Percentiles rank a stretch among this genome's conserved stretches.
Evolutionary conservation across 2,329 filamentous ascomycete species (phyloP).

Genomic region (Aspergillus persii): DNA sequence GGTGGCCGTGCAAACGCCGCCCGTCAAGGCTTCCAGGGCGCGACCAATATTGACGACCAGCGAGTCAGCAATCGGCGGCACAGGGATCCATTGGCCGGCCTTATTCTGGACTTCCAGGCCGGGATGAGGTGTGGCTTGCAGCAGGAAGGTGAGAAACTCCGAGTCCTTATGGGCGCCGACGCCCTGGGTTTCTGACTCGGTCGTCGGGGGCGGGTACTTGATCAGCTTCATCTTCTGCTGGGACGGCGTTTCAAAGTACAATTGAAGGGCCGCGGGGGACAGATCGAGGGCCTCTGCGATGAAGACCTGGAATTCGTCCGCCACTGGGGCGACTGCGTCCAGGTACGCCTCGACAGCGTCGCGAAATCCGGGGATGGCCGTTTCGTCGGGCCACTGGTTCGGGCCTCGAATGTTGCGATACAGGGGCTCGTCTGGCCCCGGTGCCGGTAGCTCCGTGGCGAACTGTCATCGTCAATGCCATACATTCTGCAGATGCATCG

Average conservation of each 20-base stretch:
- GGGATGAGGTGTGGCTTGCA: slow-evolving; percentile 43
- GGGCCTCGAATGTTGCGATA: slow-evolving; percentile 36
- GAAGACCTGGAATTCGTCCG: slow-evolving; percentile 27
- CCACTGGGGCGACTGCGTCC: slow-evolving; percentile 23
- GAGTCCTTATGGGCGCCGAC: slow-evolving; percentile 51
- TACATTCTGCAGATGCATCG: not conserved
- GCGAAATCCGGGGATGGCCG: slow-evolving; percentile 32
- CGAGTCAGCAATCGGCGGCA: slow-evolving; percentile 43
- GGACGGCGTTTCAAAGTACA: slow-evolving; percentile 33
- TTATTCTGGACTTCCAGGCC: slow-evolving; percentile 52
- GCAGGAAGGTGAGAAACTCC: slow-evolving; percentile 50
- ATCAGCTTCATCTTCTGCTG: slow-evolving; percentile 40
- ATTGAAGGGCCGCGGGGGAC: slow-evolving; percentile 25
- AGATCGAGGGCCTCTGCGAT: slow-evolving; percentile 36
- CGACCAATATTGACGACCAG: slow-evolving; percentile 52
- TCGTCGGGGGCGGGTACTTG: slow-evolving; percentile 43
- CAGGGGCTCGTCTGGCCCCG: slow-evolving; percentile 32
- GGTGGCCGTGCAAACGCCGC: slow-evolving; percentile 36
- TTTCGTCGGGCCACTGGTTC: slow-evolving; percentile 39
- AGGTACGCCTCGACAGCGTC: slow-evolving; percentile 30
- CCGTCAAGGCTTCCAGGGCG: slow-evolving; percentile 35
- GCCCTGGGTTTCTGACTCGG: slow-evolving; percentile 34
- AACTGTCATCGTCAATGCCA: slow-evolving; percentile 21
- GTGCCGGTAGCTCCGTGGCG: slow-evolving; percentile 36
- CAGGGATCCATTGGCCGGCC: slow-evolving; percentile 46